Base-by-base conservation (phyloP, 148 eudicot genomes). In the Silene latifolia region DNA sequence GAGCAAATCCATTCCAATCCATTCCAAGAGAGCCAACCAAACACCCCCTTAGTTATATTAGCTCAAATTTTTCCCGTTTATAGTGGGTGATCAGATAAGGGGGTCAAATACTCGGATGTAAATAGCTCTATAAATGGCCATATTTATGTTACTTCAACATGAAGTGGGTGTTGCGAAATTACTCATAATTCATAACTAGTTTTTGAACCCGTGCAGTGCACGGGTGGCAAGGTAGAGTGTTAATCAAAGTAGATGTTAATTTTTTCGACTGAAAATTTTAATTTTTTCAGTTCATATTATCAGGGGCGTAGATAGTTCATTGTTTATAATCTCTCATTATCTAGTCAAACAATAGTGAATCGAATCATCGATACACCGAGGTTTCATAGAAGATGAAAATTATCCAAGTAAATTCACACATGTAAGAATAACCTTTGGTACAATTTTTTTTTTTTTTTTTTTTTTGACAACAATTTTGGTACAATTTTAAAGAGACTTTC, bases 331-430 rank as follows among this genome's bases (percentile, higher is more conserved):
- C 15, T 51, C 2, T 51, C 56, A 13, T 51, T 9, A 51, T 13
- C 56, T 51, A 51, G 56, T 51, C 56, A 51, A 13, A 51, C 5
- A 12, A 51, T 51, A 51, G 17, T 13, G 56, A 15, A 51, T 51
- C 4, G 11, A 3, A 13, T 13, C 56, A 51, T 51, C 4, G 11
- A 3, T 51, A 51, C 56, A 2, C 56, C 17, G 14, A 13, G 9
- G 17, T 51, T 51, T 51, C 56, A 51, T 51, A 4, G 5, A 48
- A 48, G 17, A 14, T 48, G 54, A 12, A 59, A 59, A 59, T 59
- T 21, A 20, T 8, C 62, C 8, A 47, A 73, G 77, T 57, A 44
- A 67, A 79, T 78, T 66, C 54, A 72, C 72, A 73, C 66, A 47
- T 29, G 69, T 42, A 74, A 68, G 59, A 39, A n/a, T n/a, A 17